Percentiles rank a stretch among this genome's conserved stretches.
These are phyloP conservation scores for Thozetella sp. DNA, from an alignment of 495 filamentous ascomycete species.

Conservation along the genomic window DNA sequence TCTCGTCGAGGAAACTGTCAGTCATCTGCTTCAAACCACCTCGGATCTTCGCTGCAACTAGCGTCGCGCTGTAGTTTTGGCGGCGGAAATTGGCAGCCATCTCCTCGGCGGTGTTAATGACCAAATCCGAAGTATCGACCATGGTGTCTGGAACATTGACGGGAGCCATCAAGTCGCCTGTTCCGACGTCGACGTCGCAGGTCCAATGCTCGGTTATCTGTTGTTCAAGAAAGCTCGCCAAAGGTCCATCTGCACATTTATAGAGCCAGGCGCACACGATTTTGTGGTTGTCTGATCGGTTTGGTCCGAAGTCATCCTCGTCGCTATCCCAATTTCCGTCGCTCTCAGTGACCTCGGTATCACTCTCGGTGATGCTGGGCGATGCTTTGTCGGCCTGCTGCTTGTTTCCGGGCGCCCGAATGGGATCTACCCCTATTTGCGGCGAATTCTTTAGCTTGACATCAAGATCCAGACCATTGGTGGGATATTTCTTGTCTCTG, in stretches of 20 bases:
- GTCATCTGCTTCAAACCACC: neutral
- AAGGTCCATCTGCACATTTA: conserved; percentile 4
- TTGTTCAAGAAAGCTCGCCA: conserved; percentile 11
- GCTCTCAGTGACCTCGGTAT: too few relatives aligned
- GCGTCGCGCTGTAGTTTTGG: conserved; percentile 12
- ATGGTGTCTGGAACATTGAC: conserved; percentile 20
- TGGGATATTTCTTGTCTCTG: neutral
- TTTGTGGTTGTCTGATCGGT: neutral
- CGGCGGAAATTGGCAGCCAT: conserved; percentile 13
- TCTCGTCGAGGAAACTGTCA: neutral
- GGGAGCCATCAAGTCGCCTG: conserved; percentile 25
- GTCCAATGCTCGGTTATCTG: conserved; percentile 14
- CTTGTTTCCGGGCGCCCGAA: too few relatives aligned
- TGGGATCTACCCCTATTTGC: too few relatives aligned
- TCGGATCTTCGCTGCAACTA: conserved; percentile 7
- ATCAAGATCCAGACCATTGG: too few relatives aligned
- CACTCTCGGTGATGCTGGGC: too few relatives aligned
- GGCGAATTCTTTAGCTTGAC: too few relatives aligned
- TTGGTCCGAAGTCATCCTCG: conserved; percentile 4
- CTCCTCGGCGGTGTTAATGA: neutral
- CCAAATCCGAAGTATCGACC: neutral
- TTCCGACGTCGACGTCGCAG: conserved; percentile 30
- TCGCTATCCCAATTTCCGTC: neutral
- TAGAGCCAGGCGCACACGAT: conserved; percentile 15
- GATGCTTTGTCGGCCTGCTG: too few relatives aligned